These are phyloP conservation scores for Pyropia yezoensis DNA, from an alignment of 23 red algal genomes.

Conservation along the genomic window DNA sequence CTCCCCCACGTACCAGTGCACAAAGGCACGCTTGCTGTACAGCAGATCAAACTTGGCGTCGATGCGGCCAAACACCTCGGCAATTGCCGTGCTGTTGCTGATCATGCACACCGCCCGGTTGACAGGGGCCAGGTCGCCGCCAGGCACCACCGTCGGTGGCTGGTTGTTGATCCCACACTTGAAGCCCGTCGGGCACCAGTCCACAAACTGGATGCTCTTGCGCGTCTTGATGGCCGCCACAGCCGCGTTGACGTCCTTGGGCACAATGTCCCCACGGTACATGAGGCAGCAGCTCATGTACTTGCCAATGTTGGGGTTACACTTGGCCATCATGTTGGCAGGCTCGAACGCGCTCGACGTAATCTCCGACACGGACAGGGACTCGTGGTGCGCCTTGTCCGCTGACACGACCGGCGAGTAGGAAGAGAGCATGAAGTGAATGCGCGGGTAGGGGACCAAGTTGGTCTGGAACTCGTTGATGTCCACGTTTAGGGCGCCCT, in stretches of 20 bases:
- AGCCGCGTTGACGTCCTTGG: constrained; percentile 92
- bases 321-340: constrained; percentile 92
- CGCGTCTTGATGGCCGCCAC: constrained; percentile 92
- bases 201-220: constrained; percentile 94
- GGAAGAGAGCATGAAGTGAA: constrained; percentile 99
- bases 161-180: constrained; percentile 96
- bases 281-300: constrained; percentile 97
- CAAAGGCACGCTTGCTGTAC: constrained; percentile 92
- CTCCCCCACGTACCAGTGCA: constrained; percentile 99
- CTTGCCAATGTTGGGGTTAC: constrained; percentile 86
- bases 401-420: constrained; percentile 94
- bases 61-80: constrained; percentile 93
- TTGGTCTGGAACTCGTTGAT: constrained; percentile 99
- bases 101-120: constrained; percentile 92
- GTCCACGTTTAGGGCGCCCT: constrained; percentile 96
- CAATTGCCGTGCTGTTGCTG: constrained; percentile 94
- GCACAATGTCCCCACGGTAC: constrained; percentile 95
- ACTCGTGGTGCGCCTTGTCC: constrained; percentile 97
- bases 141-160: constrained; percentile 72
- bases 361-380: constrained; percentile 83
- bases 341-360: constrained; percentile 93
- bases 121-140: constrained; percentile 75
- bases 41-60: constrained; percentile 99
- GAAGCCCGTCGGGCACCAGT: constrained; percentile 98
- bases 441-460: constrained; percentile 97